Evolutionary conservation across 129 eudicot genomes (phyloP).

Genomic region (Flaveria robusta): DNA sequence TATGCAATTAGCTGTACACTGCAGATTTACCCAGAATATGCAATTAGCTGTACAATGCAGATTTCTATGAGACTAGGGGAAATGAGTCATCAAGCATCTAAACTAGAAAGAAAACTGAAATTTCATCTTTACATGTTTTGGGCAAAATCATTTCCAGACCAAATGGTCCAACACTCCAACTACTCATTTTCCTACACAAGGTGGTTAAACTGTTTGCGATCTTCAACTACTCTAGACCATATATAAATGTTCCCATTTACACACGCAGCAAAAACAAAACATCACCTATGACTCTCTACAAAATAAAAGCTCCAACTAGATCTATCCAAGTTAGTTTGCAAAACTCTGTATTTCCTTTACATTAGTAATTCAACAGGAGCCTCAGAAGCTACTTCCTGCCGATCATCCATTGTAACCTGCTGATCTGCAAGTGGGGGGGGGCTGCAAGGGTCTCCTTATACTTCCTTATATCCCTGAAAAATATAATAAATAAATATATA

Average conservation of each 20-base stretch:
- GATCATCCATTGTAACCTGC: conserved; percentile 9
- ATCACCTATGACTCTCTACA: conserved; percentile 28
- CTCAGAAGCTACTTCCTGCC: conserved; percentile 24
- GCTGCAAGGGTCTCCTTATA: conserved; percentile 31
- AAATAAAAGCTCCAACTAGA: conserved; percentile 27
- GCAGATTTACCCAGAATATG: conserved; percentile 1
- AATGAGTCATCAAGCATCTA: not conserved
- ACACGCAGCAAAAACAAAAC: conserved; percentile 14
- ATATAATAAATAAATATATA: not conserved
- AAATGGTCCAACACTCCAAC: conserved; percentile 28
- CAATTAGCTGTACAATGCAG: not conserved
- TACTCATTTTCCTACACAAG: conserved; percentile 33
- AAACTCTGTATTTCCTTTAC: conserved; percentile 35
- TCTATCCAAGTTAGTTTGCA: conserved; percentile 38
- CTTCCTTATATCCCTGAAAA: conserved; percentile 52
- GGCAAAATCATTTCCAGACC: conserved; percentile 35
- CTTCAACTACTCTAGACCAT: conserved; percentile 39
- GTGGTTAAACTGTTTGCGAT: conserved; percentile 38
- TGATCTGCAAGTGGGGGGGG: not conserved
- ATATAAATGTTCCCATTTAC: conserved; percentile 10
- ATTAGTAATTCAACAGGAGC: conserved; percentile 20
- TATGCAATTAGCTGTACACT: not conserved
- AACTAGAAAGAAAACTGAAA: conserved; percentile 10
- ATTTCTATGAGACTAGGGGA: not conserved
- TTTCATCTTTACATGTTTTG: conserved; percentile 21